phyloP scores from a whole-genome alignment of 768 basidiomycete genomes.

The Termitomyces sp. region DNA sequence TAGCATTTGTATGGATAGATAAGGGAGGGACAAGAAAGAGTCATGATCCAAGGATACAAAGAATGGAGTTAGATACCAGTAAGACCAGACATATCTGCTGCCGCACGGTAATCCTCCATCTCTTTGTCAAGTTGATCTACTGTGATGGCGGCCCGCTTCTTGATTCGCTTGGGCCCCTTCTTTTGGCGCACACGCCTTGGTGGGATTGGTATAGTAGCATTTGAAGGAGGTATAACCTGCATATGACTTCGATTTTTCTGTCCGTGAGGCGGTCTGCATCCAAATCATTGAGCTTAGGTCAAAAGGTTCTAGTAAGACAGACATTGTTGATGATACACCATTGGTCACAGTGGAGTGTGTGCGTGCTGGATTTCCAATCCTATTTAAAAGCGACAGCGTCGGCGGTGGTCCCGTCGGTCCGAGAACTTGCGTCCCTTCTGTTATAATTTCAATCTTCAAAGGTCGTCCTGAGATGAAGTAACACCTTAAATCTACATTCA shows the following conservation, averaged over 20 bases:
- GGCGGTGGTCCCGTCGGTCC: constrained; percentile 17
- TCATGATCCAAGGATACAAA: neutral
- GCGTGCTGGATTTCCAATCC: constrained; percentile 17
- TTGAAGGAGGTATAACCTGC: constrained; percentile 17
- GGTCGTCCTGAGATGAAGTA: constrained; percentile 46
- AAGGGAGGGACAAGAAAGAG: neutral
- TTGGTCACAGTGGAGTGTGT: constrained; percentile 6
- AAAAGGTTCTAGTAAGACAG: constrained; percentile 1
- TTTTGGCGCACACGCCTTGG: constrained; percentile 45
- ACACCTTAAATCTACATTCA: neutral
- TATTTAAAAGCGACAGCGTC: constrained; percentile 23
- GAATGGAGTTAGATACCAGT: constrained; percentile 1
- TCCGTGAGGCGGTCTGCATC: constrained; percentile 5
- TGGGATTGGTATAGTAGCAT: constrained; percentile 21
- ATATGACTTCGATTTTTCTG: constrained; percentile 2
- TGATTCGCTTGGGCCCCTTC: constrained; percentile 72
- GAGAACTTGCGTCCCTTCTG: constrained; percentile 32
- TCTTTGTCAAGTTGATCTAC: constrained; percentile 66
- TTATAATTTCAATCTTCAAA: constrained; percentile 60
- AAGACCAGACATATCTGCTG: constrained; percentile 20
- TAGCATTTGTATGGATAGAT: neutral
- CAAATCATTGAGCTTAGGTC: neutral
- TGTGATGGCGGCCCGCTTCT: constrained; percentile 44
- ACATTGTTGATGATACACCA: constrained; percentile 14
- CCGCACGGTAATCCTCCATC: constrained; percentile 75